These are phyloP conservation scores for Isoetes taiwanensis DNA, from an alignment of 75 land plant genomes.

Conservation along the genomic window DNA sequence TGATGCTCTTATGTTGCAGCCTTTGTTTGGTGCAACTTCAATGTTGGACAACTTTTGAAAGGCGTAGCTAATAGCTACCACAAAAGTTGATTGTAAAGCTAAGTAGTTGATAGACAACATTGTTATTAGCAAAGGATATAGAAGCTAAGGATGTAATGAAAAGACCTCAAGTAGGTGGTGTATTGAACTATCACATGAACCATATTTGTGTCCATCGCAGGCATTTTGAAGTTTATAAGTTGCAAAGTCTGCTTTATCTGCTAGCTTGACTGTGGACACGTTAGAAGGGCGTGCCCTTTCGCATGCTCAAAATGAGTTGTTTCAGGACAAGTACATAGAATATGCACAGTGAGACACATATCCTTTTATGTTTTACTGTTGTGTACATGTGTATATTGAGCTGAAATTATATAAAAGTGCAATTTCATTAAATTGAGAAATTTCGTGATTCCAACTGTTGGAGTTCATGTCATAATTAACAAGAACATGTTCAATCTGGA, in stretches of 20 bases:
- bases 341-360: constrained; percentile 72
- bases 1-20: constrained; percentile 21
- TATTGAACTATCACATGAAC: constrained; percentile 69
- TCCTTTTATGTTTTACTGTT: neutral
- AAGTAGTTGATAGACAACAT: constrained; percentile 38
- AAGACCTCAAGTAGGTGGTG: constrained; percentile 26
- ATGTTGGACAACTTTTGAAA: constrained; percentile 65
- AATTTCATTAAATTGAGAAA: too few species aligned
- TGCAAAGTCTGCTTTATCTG: constrained; percentile 19
- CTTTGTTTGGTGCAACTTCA: constrained; percentile 49
- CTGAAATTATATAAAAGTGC: constrained; percentile 63
- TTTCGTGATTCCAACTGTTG: too few species aligned
- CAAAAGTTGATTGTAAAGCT: constrained; percentile 47
- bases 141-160: constrained; percentile 19
- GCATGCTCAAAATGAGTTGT: constrained; percentile 82
- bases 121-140: constrained; percentile 24
- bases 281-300: constrained; percentile 82
- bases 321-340: constrained; percentile 86
- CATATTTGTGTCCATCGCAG: too few species aligned
- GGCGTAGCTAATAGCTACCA: constrained; percentile 64
- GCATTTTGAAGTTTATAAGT: too few species aligned
- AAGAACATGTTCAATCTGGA: too few species aligned
- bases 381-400: constrained; percentile 59
- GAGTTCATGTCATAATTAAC: too few species aligned
- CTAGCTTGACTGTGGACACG: constrained; percentile 55